These are phyloP conservation scores for Fusarium nematophilum DNA, from an alignment of 2,329 filamentous ascomycete species.

Conservation along the genomic window DNA sequence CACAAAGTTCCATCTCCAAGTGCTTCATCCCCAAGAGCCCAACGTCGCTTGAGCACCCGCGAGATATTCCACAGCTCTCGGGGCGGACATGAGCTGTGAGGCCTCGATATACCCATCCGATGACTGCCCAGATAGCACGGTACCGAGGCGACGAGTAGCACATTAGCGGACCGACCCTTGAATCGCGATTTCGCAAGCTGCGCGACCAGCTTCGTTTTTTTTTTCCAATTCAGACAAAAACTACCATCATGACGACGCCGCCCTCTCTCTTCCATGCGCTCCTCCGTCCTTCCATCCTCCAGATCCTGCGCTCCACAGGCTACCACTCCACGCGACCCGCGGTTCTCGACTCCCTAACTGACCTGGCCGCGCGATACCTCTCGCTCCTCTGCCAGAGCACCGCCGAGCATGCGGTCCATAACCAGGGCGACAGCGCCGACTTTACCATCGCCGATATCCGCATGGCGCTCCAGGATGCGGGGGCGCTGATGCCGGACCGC, in stretches of 20 bases:
- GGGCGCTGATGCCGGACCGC: constrained; percentile 77
- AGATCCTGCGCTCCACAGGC: constrained; percentile 90
- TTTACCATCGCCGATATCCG: constrained; percentile 78
- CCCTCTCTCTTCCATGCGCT: constrained; percentile 75
- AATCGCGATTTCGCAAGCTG: constrained; percentile 2
- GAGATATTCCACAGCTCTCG: constrained; percentile 24
- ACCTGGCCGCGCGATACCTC: constrained; percentile 86
- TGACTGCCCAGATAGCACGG: constrained; percentile 47
- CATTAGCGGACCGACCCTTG: constrained; percentile 7
- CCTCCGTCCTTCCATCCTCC: constrained; percentile 86
- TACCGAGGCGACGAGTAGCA: constrained; percentile 39
- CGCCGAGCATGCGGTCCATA: constrained; percentile 76
- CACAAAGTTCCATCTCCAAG: constrained; percentile 12
- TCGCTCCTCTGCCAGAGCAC: constrained; percentile 78
- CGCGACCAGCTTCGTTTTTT: not conserved
- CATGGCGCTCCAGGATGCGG: constrained; percentile 85
- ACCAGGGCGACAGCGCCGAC: constrained; percentile 66
- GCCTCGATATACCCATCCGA: constrained; percentile 38
- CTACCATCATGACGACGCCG: constrained; percentile 57
- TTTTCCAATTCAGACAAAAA: not conserved
- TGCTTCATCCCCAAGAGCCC: constrained; percentile 20
- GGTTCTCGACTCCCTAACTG: constrained; percentile 88
- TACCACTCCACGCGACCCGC: constrained; percentile 86
- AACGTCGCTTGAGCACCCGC: not conserved
- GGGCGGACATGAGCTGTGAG: constrained; percentile 47